Base-by-base conservation (phyloP, 345 rosid genomes). In the Pugionium cornutum region DNA sequence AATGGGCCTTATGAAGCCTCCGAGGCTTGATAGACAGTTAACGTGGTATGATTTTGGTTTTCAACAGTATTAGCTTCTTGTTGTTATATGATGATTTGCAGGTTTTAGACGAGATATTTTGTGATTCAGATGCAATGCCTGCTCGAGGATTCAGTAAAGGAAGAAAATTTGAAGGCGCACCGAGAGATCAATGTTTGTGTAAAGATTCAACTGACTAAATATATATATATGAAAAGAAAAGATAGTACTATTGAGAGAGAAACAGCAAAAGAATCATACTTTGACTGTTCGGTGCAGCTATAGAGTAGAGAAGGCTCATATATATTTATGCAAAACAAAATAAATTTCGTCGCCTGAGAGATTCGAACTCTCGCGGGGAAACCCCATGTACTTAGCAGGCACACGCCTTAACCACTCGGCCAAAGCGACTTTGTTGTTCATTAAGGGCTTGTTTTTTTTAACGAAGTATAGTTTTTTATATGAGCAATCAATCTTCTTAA, bases 291-390 rank as follows among this genome's bases (percentile, higher is more conserved):
- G 18, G 18, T 18, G 18, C 18, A 18, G 18, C 18, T 18, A 18
- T 18, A 18, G 18, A 18, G 18, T 18, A 18, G 18, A 18, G 18
- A 18, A 18, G 18, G 18, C 18, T 18, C 18, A 18, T 18, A 18
- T 18, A 18, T 18, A 18, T 18, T 18, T 18, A 18, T 18, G 18
- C 18, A 18, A 18, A 18, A 18, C 18, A 18, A 18, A 18, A 18
- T 18, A 18, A 18, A 18, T 18, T 18, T 18, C 88, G 83, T 68
- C 87, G 81, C 83, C 89, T 81, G 83, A 80, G 83, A 84, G 89
- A 81, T 82, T 85, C 87, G 85, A 85, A 81, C 84, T 81, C 89
- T 79, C 85, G 89, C 87, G 84, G 87, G 87, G 72, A 74, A 37
- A 81, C 70, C 87, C 87, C 84, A 81, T 76, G 82, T 77, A 76